Percentiles rank a stretch among this genome's conserved stretches.
These are phyloP conservation scores for Dactylellina cionopaga DNA, from an alignment of 2,329 filamentous ascomycete species.

Conservation along the genomic window DNA sequence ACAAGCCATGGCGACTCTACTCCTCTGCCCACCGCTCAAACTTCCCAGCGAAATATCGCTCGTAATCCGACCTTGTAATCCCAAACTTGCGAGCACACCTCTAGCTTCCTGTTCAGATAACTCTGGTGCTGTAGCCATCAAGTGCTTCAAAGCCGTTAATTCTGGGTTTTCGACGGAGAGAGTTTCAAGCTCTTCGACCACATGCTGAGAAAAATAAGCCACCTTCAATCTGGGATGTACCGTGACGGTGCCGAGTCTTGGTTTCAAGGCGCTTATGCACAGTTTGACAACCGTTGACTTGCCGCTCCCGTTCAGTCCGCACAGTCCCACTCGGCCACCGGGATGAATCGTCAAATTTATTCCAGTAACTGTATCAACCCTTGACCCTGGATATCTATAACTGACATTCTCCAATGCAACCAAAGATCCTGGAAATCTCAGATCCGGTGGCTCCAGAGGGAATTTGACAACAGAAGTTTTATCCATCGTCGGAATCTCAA, in stretches of 20 bases:
- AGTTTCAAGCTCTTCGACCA: slow-evolving; percentile 74
- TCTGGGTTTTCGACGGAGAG: slow-evolving; percentile 62
- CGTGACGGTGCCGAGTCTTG: slow-evolving; percentile 71
- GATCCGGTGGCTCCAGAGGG: slow-evolving; percentile 68
- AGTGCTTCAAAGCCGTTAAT: slow-evolving; percentile 71
- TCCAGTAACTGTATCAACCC: slow-evolving; percentile 67
- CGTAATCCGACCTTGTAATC: slow-evolving; percentile 74
- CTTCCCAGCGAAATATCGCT: slow-evolving; percentile 78
- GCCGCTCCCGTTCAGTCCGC: slow-evolving; percentile 82
- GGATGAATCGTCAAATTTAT: slow-evolving; percentile 75
- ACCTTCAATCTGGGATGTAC: slow-evolving; percentile 75
- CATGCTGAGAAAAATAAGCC: slow-evolving; percentile 83
- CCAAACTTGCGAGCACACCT: slow-evolving; percentile 73
- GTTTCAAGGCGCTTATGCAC: slow-evolving; percentile 68
- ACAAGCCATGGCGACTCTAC: slow-evolving; percentile 72
- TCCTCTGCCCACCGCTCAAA: slow-evolving; percentile 82
- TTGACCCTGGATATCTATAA: slow-evolving; percentile 69
- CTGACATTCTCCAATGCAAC: slow-evolving; percentile 75
- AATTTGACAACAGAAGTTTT: slow-evolving; percentile 64
- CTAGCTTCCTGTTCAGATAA: slow-evolving; percentile 75
- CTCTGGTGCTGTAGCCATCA: slow-evolving; percentile 66
- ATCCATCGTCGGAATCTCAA: slow-evolving; percentile 75
- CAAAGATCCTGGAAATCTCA: slow-evolving; percentile 79
- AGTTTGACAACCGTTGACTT: slow-evolving; percentile 82
- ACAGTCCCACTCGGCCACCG: slow-evolving; percentile 77